These are phyloP conservation scores for Chalciporus sphaerocephalus DNA, from an alignment of 768 basidiomycete genomes.

Conservation along the genomic window DNA sequence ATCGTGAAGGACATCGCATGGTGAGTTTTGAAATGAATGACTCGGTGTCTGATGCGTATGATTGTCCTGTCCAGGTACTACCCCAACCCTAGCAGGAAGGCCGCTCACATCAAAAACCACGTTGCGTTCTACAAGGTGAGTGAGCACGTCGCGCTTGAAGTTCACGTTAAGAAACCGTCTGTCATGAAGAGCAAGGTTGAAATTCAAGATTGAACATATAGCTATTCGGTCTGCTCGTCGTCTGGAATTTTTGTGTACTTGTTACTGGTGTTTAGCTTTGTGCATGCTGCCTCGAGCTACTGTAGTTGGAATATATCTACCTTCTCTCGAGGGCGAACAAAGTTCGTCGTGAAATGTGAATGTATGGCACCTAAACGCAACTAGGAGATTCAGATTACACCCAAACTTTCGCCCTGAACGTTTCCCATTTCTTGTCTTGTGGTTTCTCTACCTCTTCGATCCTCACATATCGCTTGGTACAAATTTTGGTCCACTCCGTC, in stretches of 20 bases:
- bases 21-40: conserved; percentile 33
- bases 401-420: neutral
- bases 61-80: conserved; percentile 53
- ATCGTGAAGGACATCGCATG: conserved; percentile 60
- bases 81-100: conserved; percentile 50
- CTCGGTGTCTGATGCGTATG: neutral
- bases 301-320: neutral
- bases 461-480: neutral
- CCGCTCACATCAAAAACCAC: conserved; percentile 58
- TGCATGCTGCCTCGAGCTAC: neutral
- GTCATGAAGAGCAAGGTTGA: conserved; percentile 17
- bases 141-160: neutral
- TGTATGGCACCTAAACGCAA: too few relatives aligned
- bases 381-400: neutral
- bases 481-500: neutral
- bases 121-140: conserved; percentile 77
- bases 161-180: neutral
- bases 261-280: neutral
- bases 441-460: neutral
- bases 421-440: neutral
- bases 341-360: neutral
- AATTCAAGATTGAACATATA: conserved; percentile 13
- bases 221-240: neutral
- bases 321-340: neutral
- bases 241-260: neutral